A percentile compares a stretch with the other conserved stretches of the same genome.
Conservation (phyloP, 1,284 basidiomycete genomes). For the Rhodotorula sp. region DNA sequence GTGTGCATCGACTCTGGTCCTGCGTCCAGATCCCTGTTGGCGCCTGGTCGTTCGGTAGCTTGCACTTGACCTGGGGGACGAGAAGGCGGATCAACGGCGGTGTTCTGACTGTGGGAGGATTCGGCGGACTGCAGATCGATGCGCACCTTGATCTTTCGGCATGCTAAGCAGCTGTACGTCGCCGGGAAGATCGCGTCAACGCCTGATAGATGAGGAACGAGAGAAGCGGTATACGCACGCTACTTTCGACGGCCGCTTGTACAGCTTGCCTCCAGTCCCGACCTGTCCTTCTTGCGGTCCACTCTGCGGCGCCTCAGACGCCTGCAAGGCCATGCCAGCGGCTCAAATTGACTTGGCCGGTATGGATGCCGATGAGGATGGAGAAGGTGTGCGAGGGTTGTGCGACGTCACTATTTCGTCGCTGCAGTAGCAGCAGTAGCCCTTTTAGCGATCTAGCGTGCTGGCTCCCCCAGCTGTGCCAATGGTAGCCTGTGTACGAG, state of each 20-base stretch:
- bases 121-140: background rate
- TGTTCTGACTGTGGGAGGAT: background rate
- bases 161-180: slow-evolving; percentile 2
- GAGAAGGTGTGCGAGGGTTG: too few species aligned
- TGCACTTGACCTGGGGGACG: slow-evolving; percentile 18
- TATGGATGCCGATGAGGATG: too few species aligned
- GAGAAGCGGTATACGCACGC: background rate
- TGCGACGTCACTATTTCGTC: too few species aligned
- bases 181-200: background rate
- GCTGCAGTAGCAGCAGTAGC: too few species aligned
- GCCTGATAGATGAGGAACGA: background rate
- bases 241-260: background rate
- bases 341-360: too few species aligned
- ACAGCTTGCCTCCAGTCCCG: background rate
- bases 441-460: too few species aligned
- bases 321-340: too few species aligned
- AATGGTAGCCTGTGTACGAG: too few species aligned
- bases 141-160: slow-evolving; percentile 6
- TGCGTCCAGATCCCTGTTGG: slow-evolving; percentile 9
- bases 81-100: too few species aligned
- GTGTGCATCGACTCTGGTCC: slow-evolving; percentile 11
- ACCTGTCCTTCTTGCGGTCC: too few species aligned
- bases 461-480: too few species aligned
- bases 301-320: too few species aligned
- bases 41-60: slow-evolving; percentile 11